Evolutionary conservation across 495 filamentous ascomycete genomes (phyloP).

Genomic region (Hypomontagnella monticulosa): DNA sequence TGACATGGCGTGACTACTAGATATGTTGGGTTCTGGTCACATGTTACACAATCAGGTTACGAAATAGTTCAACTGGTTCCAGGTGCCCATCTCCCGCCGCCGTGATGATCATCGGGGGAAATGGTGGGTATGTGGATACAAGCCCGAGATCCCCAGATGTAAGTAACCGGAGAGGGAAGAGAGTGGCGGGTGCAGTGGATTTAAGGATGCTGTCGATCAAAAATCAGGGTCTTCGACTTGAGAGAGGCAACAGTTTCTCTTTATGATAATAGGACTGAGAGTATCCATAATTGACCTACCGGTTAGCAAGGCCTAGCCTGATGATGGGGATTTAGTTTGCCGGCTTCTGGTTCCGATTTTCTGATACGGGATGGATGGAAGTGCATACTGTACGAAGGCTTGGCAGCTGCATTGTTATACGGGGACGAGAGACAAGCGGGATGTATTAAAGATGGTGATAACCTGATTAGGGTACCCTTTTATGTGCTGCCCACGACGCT

Average conservation of each 20-base stretch:
- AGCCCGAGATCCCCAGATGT: constrained; percentile 35
- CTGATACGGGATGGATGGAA: constrained; percentile 17
- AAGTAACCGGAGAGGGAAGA: constrained; percentile 33
- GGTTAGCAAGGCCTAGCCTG: constrained; percentile 25
- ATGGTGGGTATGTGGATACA: constrained; percentile 6
- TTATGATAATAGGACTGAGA: constrained; percentile 1
- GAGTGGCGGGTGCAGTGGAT: constrained; percentile 14
- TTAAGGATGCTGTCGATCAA: constrained; percentile 26
- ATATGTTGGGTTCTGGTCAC: constrained; percentile 20
- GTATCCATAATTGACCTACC: constrained; percentile 19
- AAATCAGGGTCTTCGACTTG: constrained; percentile 31
- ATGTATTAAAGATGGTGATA: constrained; percentile 14
- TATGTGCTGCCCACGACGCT: constrained; percentile 21
- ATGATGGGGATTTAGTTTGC: constrained; percentile 17
- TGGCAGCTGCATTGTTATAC: constrained; percentile 25
- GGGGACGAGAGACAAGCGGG: constrained; percentile 17
- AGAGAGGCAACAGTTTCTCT: background rate
- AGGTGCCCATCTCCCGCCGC: constrained; percentile 3
- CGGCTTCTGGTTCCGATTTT: constrained; percentile 26
- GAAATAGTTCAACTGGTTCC: background rate
- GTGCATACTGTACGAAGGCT: constrained; percentile 19
- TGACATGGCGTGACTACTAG: constrained; percentile 24
- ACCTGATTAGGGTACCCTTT: constrained; percentile 15
- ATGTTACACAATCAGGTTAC: constrained; percentile 21
- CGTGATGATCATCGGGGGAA: constrained; percentile 30